phyloP scores from a whole-genome alignment of 2,329 filamentous ascomycete species.

The Neonectria hederae region DNA sequence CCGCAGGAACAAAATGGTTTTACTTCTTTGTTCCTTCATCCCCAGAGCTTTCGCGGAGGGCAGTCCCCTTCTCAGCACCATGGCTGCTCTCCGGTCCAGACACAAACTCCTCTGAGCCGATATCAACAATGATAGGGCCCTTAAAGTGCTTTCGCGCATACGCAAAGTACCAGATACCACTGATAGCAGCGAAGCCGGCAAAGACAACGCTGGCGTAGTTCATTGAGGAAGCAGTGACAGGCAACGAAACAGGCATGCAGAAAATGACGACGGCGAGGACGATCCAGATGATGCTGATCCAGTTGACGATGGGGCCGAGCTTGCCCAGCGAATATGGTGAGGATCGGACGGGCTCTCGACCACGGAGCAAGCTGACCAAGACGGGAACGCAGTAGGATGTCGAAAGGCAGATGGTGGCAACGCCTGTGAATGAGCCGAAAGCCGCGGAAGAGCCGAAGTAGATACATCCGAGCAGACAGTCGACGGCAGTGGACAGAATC shows the following conservation, averaged over 20 bases:
- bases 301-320: slow-evolving; percentile 75
- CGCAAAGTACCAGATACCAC: slow-evolving; percentile 68
- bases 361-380: slow-evolving; percentile 73
- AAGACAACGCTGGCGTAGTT: slow-evolving; percentile 75
- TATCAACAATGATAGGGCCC: slow-evolving; percentile 55
- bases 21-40: slow-evolving; percentile 27
- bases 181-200: slow-evolving; percentile 67
- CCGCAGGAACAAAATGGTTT: not conserved
- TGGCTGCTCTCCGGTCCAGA: slow-evolving; percentile 12
- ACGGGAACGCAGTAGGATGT: slow-evolving; percentile 81
- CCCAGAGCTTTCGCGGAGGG: slow-evolving; percentile 22
- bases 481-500: slow-evolving; percentile 71
- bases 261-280: slow-evolving; percentile 75
- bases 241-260: slow-evolving; percentile 74
- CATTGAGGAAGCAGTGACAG: slow-evolving; percentile 66
- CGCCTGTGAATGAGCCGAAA: slow-evolving; percentile 81
- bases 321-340: slow-evolving; percentile 74
- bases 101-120: slow-evolving; percentile 21
- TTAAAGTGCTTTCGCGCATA: slow-evolving; percentile 71
- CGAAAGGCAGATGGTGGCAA: slow-evolving; percentile 80
- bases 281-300: slow-evolving; percentile 74
- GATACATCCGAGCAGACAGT: slow-evolving; percentile 77
- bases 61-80: slow-evolving; percentile 24
- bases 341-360: slow-evolving; percentile 68
- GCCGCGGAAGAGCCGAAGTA: slow-evolving; percentile 81